phyloP scores from a whole-genome alignment of 2,329 filamentous ascomycete species.

The Camptophora hylomeconis region DNA sequence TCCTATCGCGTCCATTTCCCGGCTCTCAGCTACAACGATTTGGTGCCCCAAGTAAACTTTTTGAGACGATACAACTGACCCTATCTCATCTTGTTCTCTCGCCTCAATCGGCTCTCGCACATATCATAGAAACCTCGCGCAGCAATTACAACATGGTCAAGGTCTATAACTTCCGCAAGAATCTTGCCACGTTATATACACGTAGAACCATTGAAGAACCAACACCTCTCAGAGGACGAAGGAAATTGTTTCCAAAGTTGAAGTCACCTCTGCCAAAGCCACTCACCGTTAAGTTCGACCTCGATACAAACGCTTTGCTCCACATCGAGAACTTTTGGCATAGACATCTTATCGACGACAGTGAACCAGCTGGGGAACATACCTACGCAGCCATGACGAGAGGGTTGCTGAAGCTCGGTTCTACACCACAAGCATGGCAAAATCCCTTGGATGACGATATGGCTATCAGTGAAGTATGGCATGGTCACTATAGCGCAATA shows the following conservation, averaged over 20 bases:
- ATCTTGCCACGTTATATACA: slow-evolving; percentile 18
- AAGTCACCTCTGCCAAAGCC: background rate
- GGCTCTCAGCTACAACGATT: slow-evolving; percentile 4
- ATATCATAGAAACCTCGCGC: slow-evolving; percentile 8
- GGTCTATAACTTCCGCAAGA: slow-evolving; percentile 19
- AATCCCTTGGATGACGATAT: slow-evolving; percentile 6
- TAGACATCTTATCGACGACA: slow-evolving; percentile 23
- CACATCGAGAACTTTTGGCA: slow-evolving; percentile 32
- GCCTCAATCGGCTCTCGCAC: slow-evolving; percentile 9
- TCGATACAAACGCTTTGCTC: slow-evolving; percentile 22
- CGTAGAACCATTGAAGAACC: slow-evolving; percentile 5
- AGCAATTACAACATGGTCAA: slow-evolving; percentile 14
- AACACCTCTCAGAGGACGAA: slow-evolving; percentile 7
- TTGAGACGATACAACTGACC: slow-evolving; percentile 18
- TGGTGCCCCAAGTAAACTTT: slow-evolving; percentile 10
- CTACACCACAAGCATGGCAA: slow-evolving; percentile 12
- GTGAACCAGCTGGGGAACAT: slow-evolving; percentile 7
- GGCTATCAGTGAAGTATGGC: slow-evolving; percentile 6
- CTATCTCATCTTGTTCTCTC: slow-evolving; percentile 22
- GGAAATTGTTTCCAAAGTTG: slow-evolving; percentile 6
- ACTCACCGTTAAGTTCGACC: slow-evolving; percentile 11
- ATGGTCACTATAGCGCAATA: slow-evolving; percentile 21
- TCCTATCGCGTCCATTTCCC: slow-evolving; percentile 6
- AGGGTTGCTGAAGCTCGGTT: slow-evolving; percentile 8
- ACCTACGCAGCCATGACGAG: slow-evolving; percentile 15